Conservation (phyloP, 768 basidiomycete genomes). For the Boletellus emodensis region DNA sequence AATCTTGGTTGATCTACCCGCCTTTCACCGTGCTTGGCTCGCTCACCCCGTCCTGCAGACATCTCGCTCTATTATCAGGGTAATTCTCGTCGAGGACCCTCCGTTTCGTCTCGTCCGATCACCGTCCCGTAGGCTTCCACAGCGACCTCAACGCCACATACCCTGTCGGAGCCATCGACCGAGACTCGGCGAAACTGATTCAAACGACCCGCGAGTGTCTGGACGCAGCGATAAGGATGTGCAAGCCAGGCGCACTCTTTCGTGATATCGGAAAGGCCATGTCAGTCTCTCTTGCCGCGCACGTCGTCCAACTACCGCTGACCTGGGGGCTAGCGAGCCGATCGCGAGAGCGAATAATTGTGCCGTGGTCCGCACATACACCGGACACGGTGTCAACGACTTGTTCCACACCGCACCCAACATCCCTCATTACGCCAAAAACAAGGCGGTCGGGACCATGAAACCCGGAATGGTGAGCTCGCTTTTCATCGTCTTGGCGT, state of each 20-base stretch:
- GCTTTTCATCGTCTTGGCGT: not conserved
- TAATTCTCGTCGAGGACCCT: constrained; percentile 22
- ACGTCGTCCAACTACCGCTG: constrained; percentile 3
- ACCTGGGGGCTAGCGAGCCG: constrained; percentile 57
- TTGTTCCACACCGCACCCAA: constrained; percentile 85
- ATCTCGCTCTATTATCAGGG: constrained; percentile 79
- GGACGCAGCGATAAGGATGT: constrained; percentile 86
- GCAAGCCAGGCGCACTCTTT: constrained; percentile 90
- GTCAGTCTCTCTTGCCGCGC: constrained; percentile 43
- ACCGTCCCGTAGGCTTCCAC: constrained; percentile 63
- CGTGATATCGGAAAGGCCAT: constrained; percentile 85
- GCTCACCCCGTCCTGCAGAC: constrained; percentile 43
- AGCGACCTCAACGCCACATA: constrained; percentile 92
- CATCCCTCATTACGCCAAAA: constrained; percentile 92
- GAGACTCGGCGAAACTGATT: constrained; percentile 79
- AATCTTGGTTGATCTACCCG: constrained; percentile 67
- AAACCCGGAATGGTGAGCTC: constrained; percentile 82
- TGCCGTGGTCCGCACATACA: constrained; percentile 88
- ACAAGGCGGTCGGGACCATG: constrained; percentile 91
- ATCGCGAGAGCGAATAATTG: constrained; percentile 80
- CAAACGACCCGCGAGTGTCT: constrained; percentile 76
- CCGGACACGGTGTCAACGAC: constrained; percentile 86
- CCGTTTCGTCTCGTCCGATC: not conserved
- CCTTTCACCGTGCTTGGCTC: constrained; percentile 7
- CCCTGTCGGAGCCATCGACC: constrained; percentile 82